Evolutionary conservation across 2,329 filamentous ascomycete species (phyloP), one percentile per base, ranked within the genome.

Genomic region (Hypoxylon sp.): DNA sequence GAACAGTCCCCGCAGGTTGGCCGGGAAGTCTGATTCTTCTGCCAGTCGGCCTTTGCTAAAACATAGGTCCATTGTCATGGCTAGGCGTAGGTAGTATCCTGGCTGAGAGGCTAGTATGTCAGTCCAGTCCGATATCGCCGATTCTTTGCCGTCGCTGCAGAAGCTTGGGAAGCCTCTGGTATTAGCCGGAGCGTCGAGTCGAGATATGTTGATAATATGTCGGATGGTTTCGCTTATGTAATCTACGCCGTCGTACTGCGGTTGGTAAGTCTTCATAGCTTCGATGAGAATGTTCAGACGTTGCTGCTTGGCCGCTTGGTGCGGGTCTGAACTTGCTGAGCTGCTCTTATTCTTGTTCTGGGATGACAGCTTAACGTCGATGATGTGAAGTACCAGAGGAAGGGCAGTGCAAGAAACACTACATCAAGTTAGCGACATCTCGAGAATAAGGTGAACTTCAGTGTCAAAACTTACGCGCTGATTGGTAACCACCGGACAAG

Each of bases 401-500:
- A 80, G 62, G 19, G 79, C 77, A 1, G 77, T 79, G 66, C 76
- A 79, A 21, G 78, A 73, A 27, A 80, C 75, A 11, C 76, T 64
- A 46, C n/a, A 30, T 27, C 2, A 16, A 16, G 30, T 54, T 52
- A 45, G 47, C 5, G 32, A 5, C 0, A 14, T 7, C 4, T 30
- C 4, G 50, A 34, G 14, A 23, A n/a, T 11, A 32, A 14, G 7
- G 12, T 8, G 4, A 11, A 48, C 3, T 39, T 12, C 23, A 14
- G 9, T 16, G 2, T 45, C 1, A 11, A 16, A 4, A 78, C 80
- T 70, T 71, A 83, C 80, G 82, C 81, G 64, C 80, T 83, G 11
- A 85, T 81, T 2, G 83, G 83, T 0, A 85, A 72, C 75, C 79
- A 83, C 5, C 82, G 78, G 5, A 78, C 81, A 1, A 83, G 77